Conservation (phyloP, 2,329 filamentous ascomycete genomes). For the Botrytis sinoallii region DNA sequence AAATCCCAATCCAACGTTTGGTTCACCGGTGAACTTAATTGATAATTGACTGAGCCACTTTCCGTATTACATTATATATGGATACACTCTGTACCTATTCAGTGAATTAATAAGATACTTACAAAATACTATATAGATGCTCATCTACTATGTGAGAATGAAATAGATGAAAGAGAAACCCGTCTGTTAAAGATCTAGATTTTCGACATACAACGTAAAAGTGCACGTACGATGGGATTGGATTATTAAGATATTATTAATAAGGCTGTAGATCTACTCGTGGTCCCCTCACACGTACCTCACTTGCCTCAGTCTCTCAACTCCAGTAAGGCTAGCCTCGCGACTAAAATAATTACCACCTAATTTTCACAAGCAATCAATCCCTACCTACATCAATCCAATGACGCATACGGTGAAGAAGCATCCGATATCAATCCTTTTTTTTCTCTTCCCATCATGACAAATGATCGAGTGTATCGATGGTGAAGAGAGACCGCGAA, state of each 20-base stretch:
- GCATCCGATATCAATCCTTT: neutral
- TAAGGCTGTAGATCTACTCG: neutral
- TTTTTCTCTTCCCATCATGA: neutral
- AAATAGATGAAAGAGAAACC: neutral
- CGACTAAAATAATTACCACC: neutral
- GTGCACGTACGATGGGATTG: too few relatives aligned
- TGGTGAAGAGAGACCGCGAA: neutral
- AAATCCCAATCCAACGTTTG: neutral
- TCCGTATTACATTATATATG: neutral
- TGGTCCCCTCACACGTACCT: neutral
- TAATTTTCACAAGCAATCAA: neutral
- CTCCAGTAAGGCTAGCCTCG: neutral
- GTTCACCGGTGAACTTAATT: neutral
- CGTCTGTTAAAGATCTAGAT: neutral
- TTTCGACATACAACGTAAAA: neutral
- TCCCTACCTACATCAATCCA: neutral
- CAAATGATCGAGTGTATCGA: neutral
- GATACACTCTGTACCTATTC: too few relatives aligned
- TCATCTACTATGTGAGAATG: neutral
- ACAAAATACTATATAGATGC: too few relatives aligned
- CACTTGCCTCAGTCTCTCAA: neutral
- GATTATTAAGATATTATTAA: neutral
- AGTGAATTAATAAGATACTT: too few relatives aligned
- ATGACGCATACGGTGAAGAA: slow-evolving; percentile 11
- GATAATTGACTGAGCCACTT: neutral